Evolutionary conservation across 2,329 filamentous ascomycete species (phyloP).

Genomic region (Microsporum ferrugineum): DNA sequence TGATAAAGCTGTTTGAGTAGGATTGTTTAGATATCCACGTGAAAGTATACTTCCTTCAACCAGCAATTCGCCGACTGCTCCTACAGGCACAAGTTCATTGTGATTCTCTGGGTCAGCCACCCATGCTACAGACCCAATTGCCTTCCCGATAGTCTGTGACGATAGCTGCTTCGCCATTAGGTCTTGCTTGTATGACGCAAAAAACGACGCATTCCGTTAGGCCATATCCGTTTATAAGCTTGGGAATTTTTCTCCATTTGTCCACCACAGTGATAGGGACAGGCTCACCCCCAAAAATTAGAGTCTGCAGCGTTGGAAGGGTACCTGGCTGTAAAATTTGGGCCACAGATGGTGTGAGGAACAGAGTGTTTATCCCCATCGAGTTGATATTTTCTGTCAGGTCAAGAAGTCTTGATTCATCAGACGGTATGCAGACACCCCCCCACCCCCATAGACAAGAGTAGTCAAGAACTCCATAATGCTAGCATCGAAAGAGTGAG

Average conservation of each 20-base stretch:
- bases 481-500: slow-evolving; percentile 40
- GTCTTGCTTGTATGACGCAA: neutral
- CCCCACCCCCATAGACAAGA: slow-evolving; percentile 43
- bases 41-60: slow-evolving; percentile 30
- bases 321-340: slow-evolving; percentile 26
- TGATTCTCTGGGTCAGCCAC: slow-evolving; percentile 26
- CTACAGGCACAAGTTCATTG: slow-evolving; percentile 28
- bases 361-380: slow-evolving; percentile 40
- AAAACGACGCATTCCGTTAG: slow-evolving; percentile 29
- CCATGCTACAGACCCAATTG: slow-evolving; percentile 19
- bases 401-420: slow-evolving; percentile 40
- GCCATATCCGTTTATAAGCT: slow-evolving; percentile 31
- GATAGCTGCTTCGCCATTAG: slow-evolving; percentile 15
- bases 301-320: slow-evolving; percentile 27
- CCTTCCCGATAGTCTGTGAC: slow-evolving; percentile 11
- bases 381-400: slow-evolving; percentile 36
- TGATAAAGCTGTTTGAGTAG: slow-evolving; percentile 23
- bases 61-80: slow-evolving; percentile 26
- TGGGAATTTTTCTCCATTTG: slow-evolving; percentile 26
- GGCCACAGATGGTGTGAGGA: slow-evolving; percentile 48
- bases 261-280: slow-evolving; percentile 17
- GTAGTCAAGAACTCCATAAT: slow-evolving; percentile 41
- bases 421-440: slow-evolving; percentile 47
- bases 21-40: slow-evolving; percentile 31
- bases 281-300: slow-evolving; percentile 21